A percentile compares a stretch with the other conserved stretches of the same genome.
Conservation (phyloP, 768 basidiomycete species). For the Suillus alpinus region DNA sequence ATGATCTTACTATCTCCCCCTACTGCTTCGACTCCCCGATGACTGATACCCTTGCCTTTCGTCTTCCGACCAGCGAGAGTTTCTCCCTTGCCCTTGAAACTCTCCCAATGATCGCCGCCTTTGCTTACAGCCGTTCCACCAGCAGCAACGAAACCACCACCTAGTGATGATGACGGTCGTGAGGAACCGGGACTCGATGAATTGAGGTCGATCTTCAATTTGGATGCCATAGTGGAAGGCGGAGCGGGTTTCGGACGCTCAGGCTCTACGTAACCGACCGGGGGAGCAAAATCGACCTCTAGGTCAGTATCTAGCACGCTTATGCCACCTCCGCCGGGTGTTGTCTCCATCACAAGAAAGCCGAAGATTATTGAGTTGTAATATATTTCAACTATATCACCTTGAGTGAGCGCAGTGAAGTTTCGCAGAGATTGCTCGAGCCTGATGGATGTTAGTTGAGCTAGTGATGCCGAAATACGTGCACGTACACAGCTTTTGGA, state of each 20-base stretch:
- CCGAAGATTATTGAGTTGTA: slow-evolving; percentile 97
- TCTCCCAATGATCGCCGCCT: slow-evolving; percentile 85
- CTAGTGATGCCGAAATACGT: not conserved
- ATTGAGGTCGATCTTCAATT: slow-evolving; percentile 90
- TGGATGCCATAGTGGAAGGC: slow-evolving; percentile 91
- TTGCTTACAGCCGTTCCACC: slow-evolving; percentile 61
- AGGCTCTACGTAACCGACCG: slow-evolving; percentile 93
- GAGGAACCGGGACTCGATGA: slow-evolving; percentile 85
- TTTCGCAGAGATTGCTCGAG: slow-evolving; percentile 94
- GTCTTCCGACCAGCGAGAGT: slow-evolving; percentile 88
- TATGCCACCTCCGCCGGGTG: slow-evolving; percentile 85
- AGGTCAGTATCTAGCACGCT: slow-evolving; percentile 92
- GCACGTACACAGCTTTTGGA: slow-evolving; percentile 91
- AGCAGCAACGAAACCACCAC: slow-evolving; percentile 58
- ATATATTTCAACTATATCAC: slow-evolving; percentile 97
- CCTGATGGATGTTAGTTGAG: slow-evolving; percentile 37
- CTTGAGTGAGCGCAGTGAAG: slow-evolving; percentile 88
- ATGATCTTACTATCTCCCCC: slow-evolving; percentile 83
- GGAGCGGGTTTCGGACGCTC: slow-evolving; percentile 80
- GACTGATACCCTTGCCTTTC: slow-evolving; percentile 90
- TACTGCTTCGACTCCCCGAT: slow-evolving; percentile 78
- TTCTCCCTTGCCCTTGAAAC: slow-evolving; percentile 94
- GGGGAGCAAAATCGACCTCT: slow-evolving; percentile 95
- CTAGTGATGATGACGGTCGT: slow-evolving; percentile 71
- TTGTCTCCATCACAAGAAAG: slow-evolving; percentile 91